Base-by-base conservation (phyloP, 495 filamentous ascomycete species). In the Jackrogersella multiformis region DNA sequence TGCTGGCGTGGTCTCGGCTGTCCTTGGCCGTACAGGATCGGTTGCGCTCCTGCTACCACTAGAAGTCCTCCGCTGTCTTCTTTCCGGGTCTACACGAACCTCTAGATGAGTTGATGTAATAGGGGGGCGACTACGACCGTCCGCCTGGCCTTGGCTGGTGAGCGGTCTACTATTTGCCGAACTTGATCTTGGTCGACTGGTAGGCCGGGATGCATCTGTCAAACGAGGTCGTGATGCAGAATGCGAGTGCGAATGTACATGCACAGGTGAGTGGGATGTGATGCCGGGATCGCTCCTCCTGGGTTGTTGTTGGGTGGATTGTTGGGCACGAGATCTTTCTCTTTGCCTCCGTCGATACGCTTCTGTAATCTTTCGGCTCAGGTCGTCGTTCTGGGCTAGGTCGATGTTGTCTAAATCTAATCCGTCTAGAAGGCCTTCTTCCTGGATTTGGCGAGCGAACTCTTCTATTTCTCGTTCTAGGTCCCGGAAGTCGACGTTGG, bases 281-380 rank as follows among this genome's bases (percentile, higher is more conserved):
- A 76, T 56, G 34, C 70, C 79, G 1, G 77, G 65, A 44, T 79
- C 77, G 57, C 79, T 82, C 61, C 82, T 76, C 64, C 82, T 74
- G 46, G 74, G 72, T 54, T 72, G 72, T 54, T 72, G 74, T 21
- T 76, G 73, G 20, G 36, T 56, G 38, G 45, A 18, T 34, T 53
- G 23, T 38, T 69, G 59, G 2, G 45, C 63, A 60, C 77, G 75
- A 26, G 72, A 59, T 56, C 82, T 74, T 64, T 87, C 84, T 48
- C 82, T 81, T 70, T 92, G 91, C 30, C 92, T 81, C 54, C 89
- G 82, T 51, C 90, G 81, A 72, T 94, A 96, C 12, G 92, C 92
- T 68, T 94, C 90, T 12, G 92, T 93, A 70, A 97, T 96, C 64
- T 89, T 86, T 72, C 93, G 89, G 72, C 90, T 96, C 5, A 97